A percentile compares a stretch with the other conserved stretches of the same genome.
phyloP scores from a whole-genome alignment of 345 rosid species.

The Microthlaspi erraticum region DNA sequence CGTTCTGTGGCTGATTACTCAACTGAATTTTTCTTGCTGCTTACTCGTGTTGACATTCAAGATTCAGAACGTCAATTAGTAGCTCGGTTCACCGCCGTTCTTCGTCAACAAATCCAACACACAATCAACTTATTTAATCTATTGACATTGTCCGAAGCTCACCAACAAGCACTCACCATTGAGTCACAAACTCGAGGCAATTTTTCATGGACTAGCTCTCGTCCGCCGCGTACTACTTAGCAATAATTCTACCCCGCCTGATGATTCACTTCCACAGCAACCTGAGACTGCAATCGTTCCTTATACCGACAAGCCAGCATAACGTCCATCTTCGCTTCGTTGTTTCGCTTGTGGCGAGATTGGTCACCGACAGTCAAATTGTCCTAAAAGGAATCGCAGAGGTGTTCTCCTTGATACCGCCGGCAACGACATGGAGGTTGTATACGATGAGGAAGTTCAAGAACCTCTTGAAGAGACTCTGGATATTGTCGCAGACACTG shows the following conservation, averaged over 20 bases:
- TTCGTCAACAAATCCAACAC: too few relatives aligned
- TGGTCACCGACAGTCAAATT: neutral
- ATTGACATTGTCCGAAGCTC: neutral
- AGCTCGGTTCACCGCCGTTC: too few relatives aligned
- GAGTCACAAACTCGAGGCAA: neutral
- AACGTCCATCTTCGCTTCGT: neutral
- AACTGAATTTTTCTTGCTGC: too few relatives aligned
- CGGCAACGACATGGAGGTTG: neutral
- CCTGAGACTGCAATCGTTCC: neutral
- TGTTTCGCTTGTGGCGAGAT: neutral
- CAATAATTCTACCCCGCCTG: neutral
- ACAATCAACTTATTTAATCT: too few relatives aligned
- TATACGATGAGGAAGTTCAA: neutral
- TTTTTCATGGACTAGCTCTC: neutral
- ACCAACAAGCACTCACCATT: slow-evolving; percentile 10
- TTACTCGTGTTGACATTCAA: too few relatives aligned
- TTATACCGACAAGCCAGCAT: too few relatives aligned
- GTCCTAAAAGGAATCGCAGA: neutral
- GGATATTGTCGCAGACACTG: neutral
- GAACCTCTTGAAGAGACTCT: neutral
- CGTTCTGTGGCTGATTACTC: too few relatives aligned
- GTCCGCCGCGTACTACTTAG: neutral
- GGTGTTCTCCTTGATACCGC: neutral
- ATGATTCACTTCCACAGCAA: neutral
- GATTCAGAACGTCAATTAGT: too few relatives aligned